A percentile compares a stretch with the other conserved stretches of the same genome.
phyloP scores from a whole-genome alignment of 495 filamentous ascomycete genomes.

The Tuber magnatum region DNA sequence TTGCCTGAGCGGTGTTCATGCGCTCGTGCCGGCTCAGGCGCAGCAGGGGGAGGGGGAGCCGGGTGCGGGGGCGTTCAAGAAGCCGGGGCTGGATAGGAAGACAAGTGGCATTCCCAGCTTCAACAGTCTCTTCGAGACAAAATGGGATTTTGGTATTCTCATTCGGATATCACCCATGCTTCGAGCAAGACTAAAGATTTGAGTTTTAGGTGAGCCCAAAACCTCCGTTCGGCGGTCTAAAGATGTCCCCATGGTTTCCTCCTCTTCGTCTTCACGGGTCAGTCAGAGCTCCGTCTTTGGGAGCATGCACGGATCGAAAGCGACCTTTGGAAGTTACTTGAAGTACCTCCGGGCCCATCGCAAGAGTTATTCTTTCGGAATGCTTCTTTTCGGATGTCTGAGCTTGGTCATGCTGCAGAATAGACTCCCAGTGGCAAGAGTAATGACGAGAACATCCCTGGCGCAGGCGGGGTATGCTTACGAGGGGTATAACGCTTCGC shows the following conservation, averaged over 20 bases:
- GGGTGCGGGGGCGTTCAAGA: neutral
- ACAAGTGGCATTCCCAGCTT: slow-evolving; percentile 36
- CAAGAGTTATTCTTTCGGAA: neutral
- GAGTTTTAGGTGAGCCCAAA: neutral
- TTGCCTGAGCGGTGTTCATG: neutral
- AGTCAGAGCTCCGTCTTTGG: neutral
- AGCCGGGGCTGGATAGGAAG: slow-evolving; percentile 15
- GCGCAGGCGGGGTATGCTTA: neutral
- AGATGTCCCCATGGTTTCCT: neutral
- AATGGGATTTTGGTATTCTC: slow-evolving; percentile 26
- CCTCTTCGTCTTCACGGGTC: neutral
- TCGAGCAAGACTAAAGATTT: neutral
- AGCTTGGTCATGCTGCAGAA: neutral
- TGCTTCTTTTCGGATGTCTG: neutral
- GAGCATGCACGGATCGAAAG: neutral
- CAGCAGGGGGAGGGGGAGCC: neutral
- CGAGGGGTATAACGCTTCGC: slow-evolving; percentile 1
- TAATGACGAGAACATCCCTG: neutral
- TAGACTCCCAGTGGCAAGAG: neutral
- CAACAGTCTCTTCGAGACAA: slow-evolving; percentile 30
- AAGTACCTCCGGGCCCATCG: neutral
- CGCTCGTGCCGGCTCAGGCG: neutral
- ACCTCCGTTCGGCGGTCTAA: neutral
- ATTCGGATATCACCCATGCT: neutral
- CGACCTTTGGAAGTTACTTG: neutral